Percentiles rank a stretch among this genome's conserved stretches.
phyloP scores from a whole-genome alignment of 2,329 filamentous ascomycete genomes.

The Metarhizium guizhouense region DNA sequence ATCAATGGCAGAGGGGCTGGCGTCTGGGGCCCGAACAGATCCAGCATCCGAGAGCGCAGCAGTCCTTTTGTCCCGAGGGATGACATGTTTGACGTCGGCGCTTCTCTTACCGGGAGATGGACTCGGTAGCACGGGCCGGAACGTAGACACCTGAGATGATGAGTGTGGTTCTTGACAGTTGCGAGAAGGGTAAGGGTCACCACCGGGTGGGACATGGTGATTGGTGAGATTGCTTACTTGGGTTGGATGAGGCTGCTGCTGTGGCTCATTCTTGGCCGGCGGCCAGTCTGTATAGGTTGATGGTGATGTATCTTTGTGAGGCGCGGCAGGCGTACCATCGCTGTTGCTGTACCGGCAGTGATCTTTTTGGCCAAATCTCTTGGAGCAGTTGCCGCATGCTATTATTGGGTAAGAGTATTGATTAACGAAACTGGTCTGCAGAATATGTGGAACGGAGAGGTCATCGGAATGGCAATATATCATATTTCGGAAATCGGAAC shows the following conservation, averaged over 20 bases:
- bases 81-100: background rate
- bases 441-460: too few relatives aligned
- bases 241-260: background rate
- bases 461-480: too few relatives aligned
- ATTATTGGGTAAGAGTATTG: background rate
- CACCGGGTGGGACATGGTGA: background rate
- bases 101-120: background rate
- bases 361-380: conserved; percentile 18
- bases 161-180: background rate
- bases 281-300: background rate
- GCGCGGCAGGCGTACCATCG: background rate
- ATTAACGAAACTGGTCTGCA: background rate
- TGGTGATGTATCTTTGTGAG: background rate
- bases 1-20: conserved; percentile 27
- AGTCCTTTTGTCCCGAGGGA: background rate
- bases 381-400: conserved; percentile 24
- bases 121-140: background rate
- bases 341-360: conserved; percentile 18
- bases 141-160: background rate
- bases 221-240: background rate
- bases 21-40: background rate
- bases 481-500: too few relatives aligned
- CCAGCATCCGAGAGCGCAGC: background rate
- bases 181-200: background rate
- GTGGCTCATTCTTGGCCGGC: background rate